Evolutionary conservation across 2,329 filamentous ascomycete genomes (phyloP).

Genomic region (Neofusicoccum kwambonambiense): DNA sequence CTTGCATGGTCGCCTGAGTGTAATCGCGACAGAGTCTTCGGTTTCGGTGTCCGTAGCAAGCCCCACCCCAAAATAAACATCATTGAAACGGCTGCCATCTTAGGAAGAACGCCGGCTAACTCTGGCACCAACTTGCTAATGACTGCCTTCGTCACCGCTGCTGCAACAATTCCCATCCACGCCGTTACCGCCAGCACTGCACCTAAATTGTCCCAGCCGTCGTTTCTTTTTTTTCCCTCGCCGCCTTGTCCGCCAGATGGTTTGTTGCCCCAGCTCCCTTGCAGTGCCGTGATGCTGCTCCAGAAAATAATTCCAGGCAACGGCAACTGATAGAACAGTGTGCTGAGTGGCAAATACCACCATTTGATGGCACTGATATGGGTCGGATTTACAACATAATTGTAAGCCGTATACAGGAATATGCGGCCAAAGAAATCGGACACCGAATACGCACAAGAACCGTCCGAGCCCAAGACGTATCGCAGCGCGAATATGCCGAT

Average conservation of each 20-base stretch:
- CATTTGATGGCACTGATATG: too few relatives aligned
- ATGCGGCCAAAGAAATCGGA: too few relatives aligned
- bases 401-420: constrained; percentile 27
- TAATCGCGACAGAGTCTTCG: too few relatives aligned
- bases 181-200: neutral
- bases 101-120: neutral
- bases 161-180: neutral
- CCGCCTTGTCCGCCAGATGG: neutral
- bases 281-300: constrained; percentile 34
- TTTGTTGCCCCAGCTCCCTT: constrained; percentile 35
- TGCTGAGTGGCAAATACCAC: constrained; percentile 13
- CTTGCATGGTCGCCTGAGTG: too few relatives aligned
- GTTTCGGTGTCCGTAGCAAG: too few relatives aligned
- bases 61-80: too few relatives aligned
- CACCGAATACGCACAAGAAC: too few relatives aligned
- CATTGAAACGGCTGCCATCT: too few relatives aligned
- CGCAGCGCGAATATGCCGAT: too few relatives aligned
- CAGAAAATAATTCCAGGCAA: constrained; percentile 37
- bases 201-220: neutral
- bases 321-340: constrained; percentile 37
- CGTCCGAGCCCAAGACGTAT: too few relatives aligned
- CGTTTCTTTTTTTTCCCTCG: neutral
- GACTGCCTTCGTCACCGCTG: neutral
- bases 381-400: neutral
- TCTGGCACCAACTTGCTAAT: neutral